A percentile compares a stretch with the other conserved stretches of the same genome.
phyloP scores from a whole-genome alignment of 2,329 filamentous ascomycete genomes.

The Trichoderma breve region DNA sequence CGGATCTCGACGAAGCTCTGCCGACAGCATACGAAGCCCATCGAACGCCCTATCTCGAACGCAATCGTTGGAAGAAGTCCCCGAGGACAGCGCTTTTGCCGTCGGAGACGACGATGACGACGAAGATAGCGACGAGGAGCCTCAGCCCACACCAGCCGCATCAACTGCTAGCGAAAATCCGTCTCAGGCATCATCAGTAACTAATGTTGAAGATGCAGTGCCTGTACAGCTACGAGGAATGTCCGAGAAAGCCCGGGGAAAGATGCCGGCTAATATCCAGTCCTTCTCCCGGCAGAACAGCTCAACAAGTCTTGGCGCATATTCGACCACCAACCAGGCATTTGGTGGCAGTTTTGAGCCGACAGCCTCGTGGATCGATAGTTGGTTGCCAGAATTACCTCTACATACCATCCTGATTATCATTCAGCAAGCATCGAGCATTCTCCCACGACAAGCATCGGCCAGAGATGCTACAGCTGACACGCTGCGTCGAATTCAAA shows the following conservation, averaged over 20 bases:
- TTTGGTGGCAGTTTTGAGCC: slow-evolving; percentile 67
- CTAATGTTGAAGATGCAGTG: slow-evolving; percentile 70
- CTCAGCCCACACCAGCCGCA: slow-evolving; percentile 56
- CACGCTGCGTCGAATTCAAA: slow-evolving; percentile 54
- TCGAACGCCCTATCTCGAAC: slow-evolving; percentile 31
- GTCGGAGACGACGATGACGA: slow-evolving; percentile 89
- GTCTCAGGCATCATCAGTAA: slow-evolving; percentile 66
- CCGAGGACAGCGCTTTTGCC: slow-evolving; percentile 75
- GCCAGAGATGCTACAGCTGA: slow-evolving; percentile 44
- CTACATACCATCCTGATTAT: slow-evolving; percentile 81
- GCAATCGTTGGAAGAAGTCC: slow-evolving; percentile 33
- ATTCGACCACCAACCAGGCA: slow-evolving; percentile 57
- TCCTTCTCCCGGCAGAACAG: slow-evolving; percentile 89
- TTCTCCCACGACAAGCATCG: slow-evolving; percentile 54
- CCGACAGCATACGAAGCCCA: slow-evolving; percentile 67
- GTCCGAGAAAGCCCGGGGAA: slow-evolving; percentile 95
- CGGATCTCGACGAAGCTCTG: slow-evolving; percentile 57
- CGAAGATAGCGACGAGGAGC: slow-evolving; percentile 53
- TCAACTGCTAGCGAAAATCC: slow-evolving; percentile 64
- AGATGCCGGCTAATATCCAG: slow-evolving; percentile 82
- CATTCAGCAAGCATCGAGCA: slow-evolving; percentile 62
- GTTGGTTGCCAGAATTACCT: slow-evolving; percentile 87
- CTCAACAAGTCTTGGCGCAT: slow-evolving; percentile 72
- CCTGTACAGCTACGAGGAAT: slow-evolving; percentile 83
- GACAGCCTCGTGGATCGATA: slow-evolving; percentile 82